Conservation (phyloP, 192 early-diverging fungal genomes). For the Mortierella hygrophila region DNA sequence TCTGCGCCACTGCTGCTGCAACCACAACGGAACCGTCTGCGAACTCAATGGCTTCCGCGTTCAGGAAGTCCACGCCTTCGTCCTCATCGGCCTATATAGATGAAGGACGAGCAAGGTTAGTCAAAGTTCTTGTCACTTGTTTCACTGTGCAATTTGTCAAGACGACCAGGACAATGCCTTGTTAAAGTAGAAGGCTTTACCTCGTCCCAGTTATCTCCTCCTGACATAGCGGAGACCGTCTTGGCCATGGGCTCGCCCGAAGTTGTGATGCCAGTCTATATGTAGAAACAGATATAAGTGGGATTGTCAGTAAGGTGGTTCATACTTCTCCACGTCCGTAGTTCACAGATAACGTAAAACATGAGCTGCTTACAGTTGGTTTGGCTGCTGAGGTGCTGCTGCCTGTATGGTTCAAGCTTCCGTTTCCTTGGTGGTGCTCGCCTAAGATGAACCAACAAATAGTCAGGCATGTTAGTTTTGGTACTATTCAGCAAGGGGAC, state of each 20-base stretch:
- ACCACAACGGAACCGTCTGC: conserved; percentile 50
- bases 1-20: conserved; percentile 36
- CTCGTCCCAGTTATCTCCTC: conserved; percentile 54
- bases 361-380: not conserved
- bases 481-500: not conserved
- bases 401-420: not conserved
- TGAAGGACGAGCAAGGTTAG: not conserved
- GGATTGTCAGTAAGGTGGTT: not conserved
- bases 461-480: not conserved
- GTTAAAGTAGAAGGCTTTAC: conserved; percentile 8
- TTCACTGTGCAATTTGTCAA: no score
- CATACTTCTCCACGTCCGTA: not conserved
- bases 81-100: conserved; percentile 39
- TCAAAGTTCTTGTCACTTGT: not conserved
- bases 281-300: not conserved
- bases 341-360: not conserved
- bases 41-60: conserved; percentile 47
- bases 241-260: conserved; percentile 53
- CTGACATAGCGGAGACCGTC: conserved; percentile 36
- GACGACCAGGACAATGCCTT: not conserved
- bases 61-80: conserved; percentile 46
- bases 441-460: not conserved
- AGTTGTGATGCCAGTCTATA: not conserved
- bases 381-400: not conserved
- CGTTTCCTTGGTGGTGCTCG: conserved; percentile 4